A percentile compares a stretch with the other conserved stretches of the same genome.
Evolutionary conservation across 2,329 filamentous ascomycete genomes (phyloP).

Genomic region (Geosmithia putterillii): DNA sequence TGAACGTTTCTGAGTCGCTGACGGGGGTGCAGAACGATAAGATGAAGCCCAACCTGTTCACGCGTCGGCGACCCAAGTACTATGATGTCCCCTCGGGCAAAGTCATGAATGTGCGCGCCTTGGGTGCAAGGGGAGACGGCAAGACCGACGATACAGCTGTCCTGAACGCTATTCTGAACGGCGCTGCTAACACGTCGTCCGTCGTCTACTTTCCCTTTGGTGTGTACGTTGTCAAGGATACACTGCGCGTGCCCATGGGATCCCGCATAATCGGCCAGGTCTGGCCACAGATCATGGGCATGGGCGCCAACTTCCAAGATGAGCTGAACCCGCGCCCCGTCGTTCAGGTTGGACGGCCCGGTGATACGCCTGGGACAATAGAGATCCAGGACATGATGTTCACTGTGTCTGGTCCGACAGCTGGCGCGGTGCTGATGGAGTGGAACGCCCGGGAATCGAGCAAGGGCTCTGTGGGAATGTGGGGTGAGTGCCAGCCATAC

Average conservation of each 20-base stretch:
- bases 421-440: conserved; percentile 27
- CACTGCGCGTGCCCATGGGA: conserved; percentile 17
- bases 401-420: conserved; percentile 31
- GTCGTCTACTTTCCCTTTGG: conserved; percentile 25
- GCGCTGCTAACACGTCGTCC: conserved; percentile 27
- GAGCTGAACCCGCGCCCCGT: conserved; percentile 32
- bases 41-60: background rate
- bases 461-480: conserved; percentile 32
- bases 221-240: conserved; percentile 13
- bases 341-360: conserved; percentile 34
- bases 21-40: background rate
- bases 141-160: conserved; percentile 11
- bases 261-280: conserved; percentile 42
- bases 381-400: conserved; percentile 41
- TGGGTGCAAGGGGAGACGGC: conserved; percentile 32
- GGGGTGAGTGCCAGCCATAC: conserved; percentile 25
- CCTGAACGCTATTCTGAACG: conserved; percentile 10
- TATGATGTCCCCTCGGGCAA: conserved; percentile 8
- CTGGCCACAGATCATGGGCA: conserved; percentile 37
- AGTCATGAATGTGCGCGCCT: conserved; percentile 6
- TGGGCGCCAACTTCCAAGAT: conserved; percentile 29
- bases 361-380: conserved; percentile 30
- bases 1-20: no score
- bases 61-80: conserved; percentile 25
- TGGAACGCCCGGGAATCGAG: conserved; percentile 22